These are phyloP conservation scores for Kwoniella botswanensis DNA, from an alignment of 768 basidiomycete genomes.

Conservation along the genomic window DNA sequence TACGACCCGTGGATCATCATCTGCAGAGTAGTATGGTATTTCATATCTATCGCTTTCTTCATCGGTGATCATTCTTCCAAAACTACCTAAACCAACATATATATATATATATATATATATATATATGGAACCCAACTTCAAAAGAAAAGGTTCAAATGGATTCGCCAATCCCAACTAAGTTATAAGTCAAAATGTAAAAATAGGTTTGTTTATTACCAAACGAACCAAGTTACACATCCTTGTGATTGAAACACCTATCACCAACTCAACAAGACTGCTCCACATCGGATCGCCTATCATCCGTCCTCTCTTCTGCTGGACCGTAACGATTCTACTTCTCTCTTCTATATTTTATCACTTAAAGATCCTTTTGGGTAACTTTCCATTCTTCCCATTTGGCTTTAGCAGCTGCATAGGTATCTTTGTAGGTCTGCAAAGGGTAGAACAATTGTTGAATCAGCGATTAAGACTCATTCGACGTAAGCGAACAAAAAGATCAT, in stretches of 20 bases:
- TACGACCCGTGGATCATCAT: too few relatives aligned
- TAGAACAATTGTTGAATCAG: not conserved
- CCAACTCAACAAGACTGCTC: not conserved
- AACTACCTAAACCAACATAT: too few relatives aligned
- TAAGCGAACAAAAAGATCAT: not conserved
- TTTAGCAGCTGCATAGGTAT: conserved; percentile 30
- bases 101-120: not conserved
- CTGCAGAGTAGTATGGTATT: too few relatives aligned
- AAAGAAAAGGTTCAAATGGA: not conserved
- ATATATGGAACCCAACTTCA: not conserved
- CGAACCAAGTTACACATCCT: too few relatives aligned
- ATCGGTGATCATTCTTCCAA: too few relatives aligned
- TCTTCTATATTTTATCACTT: not conserved
- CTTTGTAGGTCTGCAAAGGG: conserved; percentile 28
- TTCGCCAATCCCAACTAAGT: not conserved
- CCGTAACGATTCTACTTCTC: not conserved
- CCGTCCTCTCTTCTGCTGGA: too few relatives aligned
- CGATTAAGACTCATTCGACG: not conserved
- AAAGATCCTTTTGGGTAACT: conserved; percentile 23
- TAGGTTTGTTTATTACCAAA: too few relatives aligned
- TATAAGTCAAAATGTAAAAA: not conserved
- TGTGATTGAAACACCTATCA: not conserved
- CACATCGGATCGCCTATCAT: not conserved
- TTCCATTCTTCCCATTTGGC: conserved; percentile 35
- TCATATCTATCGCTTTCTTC: too few relatives aligned